Percentiles rank a stretch among this genome's conserved stretches.
phyloP scores from a whole-genome alignment of 305 asterid species.

The Fraxinus latifolia region DNA sequence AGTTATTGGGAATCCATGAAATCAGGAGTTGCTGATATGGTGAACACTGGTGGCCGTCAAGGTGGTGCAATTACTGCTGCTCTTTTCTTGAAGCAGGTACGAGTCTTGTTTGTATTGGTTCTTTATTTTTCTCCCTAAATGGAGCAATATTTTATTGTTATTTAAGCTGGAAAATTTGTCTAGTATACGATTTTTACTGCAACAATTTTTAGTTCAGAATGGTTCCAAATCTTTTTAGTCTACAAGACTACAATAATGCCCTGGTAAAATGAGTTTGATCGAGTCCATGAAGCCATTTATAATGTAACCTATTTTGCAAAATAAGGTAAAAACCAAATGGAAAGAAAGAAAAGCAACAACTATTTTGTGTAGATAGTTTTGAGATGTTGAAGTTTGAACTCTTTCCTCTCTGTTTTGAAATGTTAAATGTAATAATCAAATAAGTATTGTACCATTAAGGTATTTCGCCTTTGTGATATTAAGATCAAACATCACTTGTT shows the following conservation, averaged over 20 bases:
- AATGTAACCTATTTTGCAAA: background rate
- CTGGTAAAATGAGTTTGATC: background rate
- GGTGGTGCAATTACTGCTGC: conserved; percentile 96
- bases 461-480: background rate
- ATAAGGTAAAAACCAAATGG: background rate
- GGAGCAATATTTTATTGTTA: background rate
- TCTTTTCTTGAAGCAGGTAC: conserved; percentile 94
- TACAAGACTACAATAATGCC: background rate
- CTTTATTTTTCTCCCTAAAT: background rate
- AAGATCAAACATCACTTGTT: background rate
- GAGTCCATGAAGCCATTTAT: background rate
- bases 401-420: background rate
- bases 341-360: background rate
- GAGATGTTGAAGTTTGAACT: background rate
- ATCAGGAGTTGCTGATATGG: conserved; percentile 98
- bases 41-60: conserved; percentile 84
- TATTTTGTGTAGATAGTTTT: background rate
- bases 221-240: background rate
- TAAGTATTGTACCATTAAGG: background rate
- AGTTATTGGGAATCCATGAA: conserved; percentile 91
- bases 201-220: background rate
- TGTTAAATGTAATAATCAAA: background rate
- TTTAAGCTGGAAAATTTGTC: background rate
- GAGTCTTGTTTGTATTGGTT: background rate
- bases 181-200: background rate